phyloP scores from a whole-genome alignment of 306 rosid species.

The Prunus mongolica region DNA sequence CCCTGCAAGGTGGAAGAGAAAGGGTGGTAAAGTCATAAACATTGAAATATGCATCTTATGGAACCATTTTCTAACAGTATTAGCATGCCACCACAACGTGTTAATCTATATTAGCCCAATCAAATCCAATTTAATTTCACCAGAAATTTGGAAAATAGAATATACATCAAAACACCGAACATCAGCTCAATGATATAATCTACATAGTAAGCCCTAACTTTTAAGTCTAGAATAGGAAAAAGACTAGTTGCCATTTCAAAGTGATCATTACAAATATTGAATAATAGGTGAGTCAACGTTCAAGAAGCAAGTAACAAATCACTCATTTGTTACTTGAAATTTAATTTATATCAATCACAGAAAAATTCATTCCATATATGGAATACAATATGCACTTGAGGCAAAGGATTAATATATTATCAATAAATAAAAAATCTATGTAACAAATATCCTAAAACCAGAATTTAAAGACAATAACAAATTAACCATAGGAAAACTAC shows the following conservation, averaged over 20 bases:
- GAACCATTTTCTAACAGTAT: not conserved
- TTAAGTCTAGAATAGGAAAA: no score
- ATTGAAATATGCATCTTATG: not conserved
- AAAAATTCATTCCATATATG: not conserved
- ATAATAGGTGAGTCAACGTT: not conserved
- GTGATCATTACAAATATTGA: no score
- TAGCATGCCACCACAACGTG: not conserved
- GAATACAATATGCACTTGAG: no score
- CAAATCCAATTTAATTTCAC: not conserved
- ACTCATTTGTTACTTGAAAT: not conserved
- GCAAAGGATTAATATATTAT: not conserved
- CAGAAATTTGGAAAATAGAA: not conserved
- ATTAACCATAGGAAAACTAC: no score
- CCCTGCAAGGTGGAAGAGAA: slow-evolving; percentile 46
- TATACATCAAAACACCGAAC: not conserved
- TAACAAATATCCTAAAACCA: not conserved
- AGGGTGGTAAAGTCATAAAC: not conserved
- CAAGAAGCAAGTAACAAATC: not conserved
- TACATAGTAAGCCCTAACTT: no score
- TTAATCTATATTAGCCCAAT: not conserved
- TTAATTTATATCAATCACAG: not conserved
- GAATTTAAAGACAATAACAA: not conserved
- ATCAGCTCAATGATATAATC: not conserved
- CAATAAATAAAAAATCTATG: not conserved
- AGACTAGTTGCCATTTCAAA: not conserved